These are phyloP conservation scores for Hemerocallis citrina DNA, from an alignment of 106 monocot genomes.

Conservation along the genomic window DNA sequence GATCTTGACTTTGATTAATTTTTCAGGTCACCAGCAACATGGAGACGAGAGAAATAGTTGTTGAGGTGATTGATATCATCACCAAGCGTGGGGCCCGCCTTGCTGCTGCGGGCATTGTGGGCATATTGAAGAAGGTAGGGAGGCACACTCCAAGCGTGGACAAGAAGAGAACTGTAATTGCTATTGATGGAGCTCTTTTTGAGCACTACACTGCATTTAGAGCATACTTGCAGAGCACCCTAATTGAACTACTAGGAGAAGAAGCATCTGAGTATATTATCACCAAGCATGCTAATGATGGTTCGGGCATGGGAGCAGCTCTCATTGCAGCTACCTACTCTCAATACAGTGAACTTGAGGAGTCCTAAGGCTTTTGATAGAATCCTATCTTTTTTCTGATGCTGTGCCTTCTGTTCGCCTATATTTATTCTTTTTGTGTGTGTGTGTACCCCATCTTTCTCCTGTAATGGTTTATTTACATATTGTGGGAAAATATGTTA, in stretches of 20 bases:
- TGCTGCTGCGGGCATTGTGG: constrained; percentile 76
- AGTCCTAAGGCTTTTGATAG: constrained; percentile 15
- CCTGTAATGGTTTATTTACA: not conserved
- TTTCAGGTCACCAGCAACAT: constrained; percentile 49
- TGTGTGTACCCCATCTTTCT: not conserved
- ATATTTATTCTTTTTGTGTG: not conserved
- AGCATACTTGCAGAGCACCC: constrained; percentile 42
- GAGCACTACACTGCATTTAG: constrained; percentile 84
- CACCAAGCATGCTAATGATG: constrained; percentile 69
- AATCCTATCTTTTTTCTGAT: not conserved
- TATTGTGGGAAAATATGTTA: not conserved
- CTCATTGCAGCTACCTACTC: constrained; percentile 85
- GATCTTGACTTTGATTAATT: not conserved
- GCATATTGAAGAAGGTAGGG: constrained; percentile 81
- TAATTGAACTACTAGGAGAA: constrained; percentile 71
- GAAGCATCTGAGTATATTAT: constrained; percentile 40
- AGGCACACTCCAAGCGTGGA: constrained; percentile 20
- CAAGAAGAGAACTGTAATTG: constrained; percentile 57
- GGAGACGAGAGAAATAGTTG: constrained; percentile 51
- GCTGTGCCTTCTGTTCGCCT: not conserved
- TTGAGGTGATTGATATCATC: constrained; percentile 64
- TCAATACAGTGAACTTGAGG: constrained; percentile 44
- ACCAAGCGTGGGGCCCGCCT: constrained; percentile 70
- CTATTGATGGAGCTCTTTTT: constrained; percentile 90
- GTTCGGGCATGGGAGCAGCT: constrained; percentile 84